A percentile compares a stretch with the other conserved stretches of the same genome.
Evolutionary conservation across 768 basidiomycete species (phyloP).

Genomic region (Serendipita vermifera): DNA sequence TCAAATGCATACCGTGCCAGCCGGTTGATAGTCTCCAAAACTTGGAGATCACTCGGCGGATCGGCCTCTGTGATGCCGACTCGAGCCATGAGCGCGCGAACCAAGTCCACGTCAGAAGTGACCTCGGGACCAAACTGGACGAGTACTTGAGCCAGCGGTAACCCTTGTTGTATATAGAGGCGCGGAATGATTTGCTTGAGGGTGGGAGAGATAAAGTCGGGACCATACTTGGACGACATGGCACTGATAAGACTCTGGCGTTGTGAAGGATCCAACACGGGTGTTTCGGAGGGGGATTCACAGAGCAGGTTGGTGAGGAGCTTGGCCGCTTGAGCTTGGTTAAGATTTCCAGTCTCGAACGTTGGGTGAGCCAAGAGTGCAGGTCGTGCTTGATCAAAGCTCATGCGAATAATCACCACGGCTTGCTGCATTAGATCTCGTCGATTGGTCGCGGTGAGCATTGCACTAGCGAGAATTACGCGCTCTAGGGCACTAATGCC

Average conservation of each 20-base stretch:
- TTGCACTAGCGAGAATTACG: constrained; percentile 60
- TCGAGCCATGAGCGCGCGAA: constrained; percentile 54
- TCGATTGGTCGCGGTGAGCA: constrained; percentile 43
- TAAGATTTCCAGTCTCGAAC: constrained; percentile 70
- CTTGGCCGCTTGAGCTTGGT: constrained; percentile 60
- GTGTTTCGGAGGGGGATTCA: constrained; percentile 50
- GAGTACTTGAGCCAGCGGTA: constrained; percentile 60
- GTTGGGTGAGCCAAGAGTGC: constrained; percentile 57
- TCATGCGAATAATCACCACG: constrained; percentile 50
- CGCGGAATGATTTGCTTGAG: constrained; percentile 61
- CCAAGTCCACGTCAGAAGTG: constrained; percentile 56
- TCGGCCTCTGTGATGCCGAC: constrained; percentile 61
- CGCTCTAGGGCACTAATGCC: constrained; percentile 69
- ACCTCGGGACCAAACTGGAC: constrained; percentile 70
- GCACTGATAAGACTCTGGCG: constrained; percentile 63
- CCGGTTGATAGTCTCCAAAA: constrained; percentile 56
- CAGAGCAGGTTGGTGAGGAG: constrained; percentile 69
- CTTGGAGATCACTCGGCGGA: constrained; percentile 57
- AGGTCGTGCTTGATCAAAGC: constrained; percentile 70
- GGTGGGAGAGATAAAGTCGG: constrained; percentile 60
- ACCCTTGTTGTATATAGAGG: constrained; percentile 48
- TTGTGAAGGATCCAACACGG: constrained; percentile 57
- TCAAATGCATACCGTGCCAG: constrained; percentile 59
- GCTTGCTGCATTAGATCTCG: constrained; percentile 50
- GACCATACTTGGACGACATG: constrained; percentile 66